A percentile compares a stretch with the other conserved stretches of the same genome.
Conservation (phyloP, 176 grass and related monocot species). For the Secale cereale region DNA sequence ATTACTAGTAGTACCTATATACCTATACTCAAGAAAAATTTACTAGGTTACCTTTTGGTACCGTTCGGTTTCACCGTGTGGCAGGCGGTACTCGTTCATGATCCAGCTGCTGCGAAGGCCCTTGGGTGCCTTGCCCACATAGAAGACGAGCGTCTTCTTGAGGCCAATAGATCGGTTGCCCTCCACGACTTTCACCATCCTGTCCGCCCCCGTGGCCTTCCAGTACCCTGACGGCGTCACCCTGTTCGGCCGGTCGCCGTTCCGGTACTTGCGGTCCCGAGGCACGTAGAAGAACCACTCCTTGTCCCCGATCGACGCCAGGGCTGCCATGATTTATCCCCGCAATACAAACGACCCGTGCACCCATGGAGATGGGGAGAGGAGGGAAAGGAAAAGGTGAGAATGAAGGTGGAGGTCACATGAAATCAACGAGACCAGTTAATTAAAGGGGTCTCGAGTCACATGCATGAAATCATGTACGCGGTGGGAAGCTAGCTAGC, state of each 20-base stretch:
- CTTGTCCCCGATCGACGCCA: constrained; percentile 82
- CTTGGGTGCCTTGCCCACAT: constrained; percentile 90
- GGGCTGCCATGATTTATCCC: constrained; percentile 29
- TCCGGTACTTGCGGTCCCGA: constrained; percentile 91
- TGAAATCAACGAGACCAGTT: constrained; percentile 22
- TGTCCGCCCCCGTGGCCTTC: constrained; percentile 76
- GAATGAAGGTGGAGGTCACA: constrained; percentile 27
- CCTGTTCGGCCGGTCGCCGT: constrained; percentile 82
- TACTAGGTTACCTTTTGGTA: constrained; percentile 58
- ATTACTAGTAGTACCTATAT: not conserved
- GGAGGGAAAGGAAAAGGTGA: not conserved
- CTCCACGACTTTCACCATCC: constrained; percentile 64
- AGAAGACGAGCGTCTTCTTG: constrained; percentile 99
- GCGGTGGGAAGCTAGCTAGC: not conserved
- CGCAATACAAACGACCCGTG: not conserved
- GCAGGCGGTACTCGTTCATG: constrained; percentile 98
- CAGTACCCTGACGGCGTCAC: constrained; percentile 93
- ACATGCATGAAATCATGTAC: not conserved
- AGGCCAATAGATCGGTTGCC: constrained; percentile 67
- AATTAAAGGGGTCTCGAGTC: not conserved
- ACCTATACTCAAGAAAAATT: no score
- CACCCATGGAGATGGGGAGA: not conserved
- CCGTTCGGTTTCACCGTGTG: constrained; percentile 58
- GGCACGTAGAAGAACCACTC: constrained; percentile 99
- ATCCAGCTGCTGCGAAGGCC: constrained; percentile 91